Evolutionary conservation across 177 flowering plant species (phyloP), one percentile per base, ranked within the genome.

Genomic region (Tripterygium wilfordii): DNA sequence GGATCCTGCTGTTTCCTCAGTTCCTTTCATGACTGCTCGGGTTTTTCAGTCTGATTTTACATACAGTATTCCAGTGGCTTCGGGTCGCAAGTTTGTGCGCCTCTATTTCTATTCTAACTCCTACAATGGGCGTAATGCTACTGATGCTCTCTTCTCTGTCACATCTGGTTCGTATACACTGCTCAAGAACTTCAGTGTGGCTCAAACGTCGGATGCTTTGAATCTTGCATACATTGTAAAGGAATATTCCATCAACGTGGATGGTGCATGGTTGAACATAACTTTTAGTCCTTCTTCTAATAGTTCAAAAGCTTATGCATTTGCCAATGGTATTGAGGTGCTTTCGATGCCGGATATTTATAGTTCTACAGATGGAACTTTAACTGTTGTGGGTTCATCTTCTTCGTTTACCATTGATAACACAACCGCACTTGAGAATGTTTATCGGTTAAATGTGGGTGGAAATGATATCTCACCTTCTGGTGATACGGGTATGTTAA

Each of bases 301-400:
- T 33, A 14, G 22, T 31, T 17, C 83, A 4, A 65, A 71, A 50
- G 69, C 91, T 0, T 86, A 76, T 49, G 97, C 99, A 0, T 89
- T 84, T 61, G 82, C 86, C 7, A 89, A 89, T 62, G 99, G 99
- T 57, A 86, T 92, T 60, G 97, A 92, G 73, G 60, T 89, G 35
- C 65, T 87, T 13, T 84, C 99, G 0, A 77, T 79, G 75, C 96
- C 97, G 7, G 83, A 88, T 42, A 64, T 92, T 8, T 92, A 85
- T 51, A 65, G 49, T 42, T 51, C 64, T 25, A 53, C 33, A 4
- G 65, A 62, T 45, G 76, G 69, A 15, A 41, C 41, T 17, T 40
- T 48, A 16, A 10, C 26, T 28, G 36, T 80, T 28, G 74, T 87
- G 32, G 94, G 85, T 10, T 60, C 33, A 31, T 2, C 19, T 1